These are phyloP conservation scores for Collybia sp. DNA, from an alignment of 768 basidiomycete species.

Conservation along the genomic window DNA sequence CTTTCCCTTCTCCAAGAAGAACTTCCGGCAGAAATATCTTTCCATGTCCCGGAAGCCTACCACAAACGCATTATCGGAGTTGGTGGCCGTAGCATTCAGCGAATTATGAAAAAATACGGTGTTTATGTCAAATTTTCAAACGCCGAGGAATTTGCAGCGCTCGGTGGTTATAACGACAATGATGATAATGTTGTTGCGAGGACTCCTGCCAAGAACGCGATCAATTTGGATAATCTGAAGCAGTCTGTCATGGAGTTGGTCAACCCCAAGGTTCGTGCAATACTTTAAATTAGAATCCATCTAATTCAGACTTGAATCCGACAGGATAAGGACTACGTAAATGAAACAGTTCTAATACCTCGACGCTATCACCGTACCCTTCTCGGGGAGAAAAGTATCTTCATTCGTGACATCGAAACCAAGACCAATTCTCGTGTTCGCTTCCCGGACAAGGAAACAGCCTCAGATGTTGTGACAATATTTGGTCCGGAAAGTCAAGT, in stretches of 20 bases:
- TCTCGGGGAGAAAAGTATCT: conserved; percentile 93
- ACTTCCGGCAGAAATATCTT: conserved; percentile 96
- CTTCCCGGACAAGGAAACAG: conserved; percentile 91
- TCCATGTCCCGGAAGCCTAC: conserved; percentile 97
- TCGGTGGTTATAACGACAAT: conserved; percentile 94
- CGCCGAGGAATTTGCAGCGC: conserved; percentile 91
- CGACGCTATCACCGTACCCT: conserved; percentile 93
- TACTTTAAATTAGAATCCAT: conserved; percentile 1
- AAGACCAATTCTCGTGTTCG: conserved; percentile 93
- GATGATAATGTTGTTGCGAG: conserved; percentile 99
- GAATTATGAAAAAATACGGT: conserved; percentile 99
- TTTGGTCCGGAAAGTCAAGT: conserved; percentile 97
- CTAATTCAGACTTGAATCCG: neutral
- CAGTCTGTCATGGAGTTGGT: conserved; percentile 97
- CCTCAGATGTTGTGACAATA: conserved; percentile 93
- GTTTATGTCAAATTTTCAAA: conserved; percentile 99
- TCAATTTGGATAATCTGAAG: conserved; percentile 92
- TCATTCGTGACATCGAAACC: conserved; percentile 93
- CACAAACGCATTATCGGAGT: conserved; percentile 99
- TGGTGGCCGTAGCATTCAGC: conserved; percentile 94
- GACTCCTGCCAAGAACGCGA: conserved; percentile 96
- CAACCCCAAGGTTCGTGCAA: conserved; percentile 77
- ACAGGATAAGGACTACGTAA: conserved; percentile 95
- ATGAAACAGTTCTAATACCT: conserved; percentile 91
- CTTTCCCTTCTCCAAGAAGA: conserved; percentile 91